Evolutionary conservation across 2,329 filamentous ascomycete species (phyloP).

Genomic region (Sporothrix inflata): DNA sequence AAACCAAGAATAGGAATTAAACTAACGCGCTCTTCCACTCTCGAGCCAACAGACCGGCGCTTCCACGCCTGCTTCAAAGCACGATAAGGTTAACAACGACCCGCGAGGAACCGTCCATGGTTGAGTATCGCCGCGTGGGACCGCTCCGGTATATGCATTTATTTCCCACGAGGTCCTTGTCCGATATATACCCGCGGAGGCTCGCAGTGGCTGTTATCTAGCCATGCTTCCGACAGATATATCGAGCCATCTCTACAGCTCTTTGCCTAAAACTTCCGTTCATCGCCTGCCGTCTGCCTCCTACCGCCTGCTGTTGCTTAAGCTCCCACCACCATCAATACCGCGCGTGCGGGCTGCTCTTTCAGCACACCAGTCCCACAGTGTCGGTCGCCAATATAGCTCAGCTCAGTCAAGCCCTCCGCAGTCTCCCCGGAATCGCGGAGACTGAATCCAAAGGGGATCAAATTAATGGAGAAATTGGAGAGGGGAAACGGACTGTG

Average conservation of each 20-base stretch:
- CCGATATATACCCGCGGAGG: neutral
- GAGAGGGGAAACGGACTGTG: neutral
- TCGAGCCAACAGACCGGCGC: neutral
- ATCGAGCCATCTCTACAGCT: neutral
- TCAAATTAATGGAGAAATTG: neutral
- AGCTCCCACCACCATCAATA: neutral
- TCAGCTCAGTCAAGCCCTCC: neutral
- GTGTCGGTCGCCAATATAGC: slow-evolving; percentile 8
- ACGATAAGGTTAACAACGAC: neutral
- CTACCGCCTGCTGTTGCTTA: neutral
- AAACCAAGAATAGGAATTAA: neutral
- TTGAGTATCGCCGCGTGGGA: neutral
- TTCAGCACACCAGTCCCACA: neutral
- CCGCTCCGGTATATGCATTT: neutral
- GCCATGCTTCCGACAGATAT: neutral
- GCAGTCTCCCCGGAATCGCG: slow-evolving; percentile 19
- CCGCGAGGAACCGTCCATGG: neutral
- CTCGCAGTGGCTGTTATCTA: too few relatives aligned
- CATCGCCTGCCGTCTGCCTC: neutral
- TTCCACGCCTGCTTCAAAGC: too few relatives aligned
- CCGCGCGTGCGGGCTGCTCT: neutral
- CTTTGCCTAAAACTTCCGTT: slow-evolving; percentile 12
- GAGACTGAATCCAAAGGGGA: slow-evolving; percentile 14
- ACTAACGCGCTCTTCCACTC: neutral
- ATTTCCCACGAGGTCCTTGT: neutral